Evolutionary conservation across 208 protist species (phyloP), one percentile per base, ranked within the genome.

Genomic region (Vickermania spadyakhi): DNA sequence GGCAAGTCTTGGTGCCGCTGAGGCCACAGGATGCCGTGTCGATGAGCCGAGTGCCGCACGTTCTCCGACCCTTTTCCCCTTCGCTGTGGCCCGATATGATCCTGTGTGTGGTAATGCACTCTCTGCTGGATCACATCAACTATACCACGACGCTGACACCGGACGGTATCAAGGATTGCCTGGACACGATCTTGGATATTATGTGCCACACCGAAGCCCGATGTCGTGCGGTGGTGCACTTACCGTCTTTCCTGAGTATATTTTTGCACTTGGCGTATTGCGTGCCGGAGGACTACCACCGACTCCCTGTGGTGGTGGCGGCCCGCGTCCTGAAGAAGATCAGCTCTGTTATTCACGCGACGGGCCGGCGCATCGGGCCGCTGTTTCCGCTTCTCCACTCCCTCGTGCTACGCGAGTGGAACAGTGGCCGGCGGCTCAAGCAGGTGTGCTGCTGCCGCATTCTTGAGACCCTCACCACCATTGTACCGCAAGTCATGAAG

Each of bases 11-110:
- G 13, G 36, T 23, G 56, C 31, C 5, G 30, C 52, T 53, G 7
- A 56, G 31, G 31, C 62, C 62, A 0, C 3, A 42, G 27, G 57
- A 18, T 13, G 62, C 62, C 2, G 29, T 69, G 14, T 28, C 51
- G 45, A 11, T 58, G 22, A 27, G 50, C 50, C 50, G 45, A 4
- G 42, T 57, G 53, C 50, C 56, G 1, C 52, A 60, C 36, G 42
- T 55, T 31, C 67, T 74, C 52, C 21, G 21, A 18, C 42, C 68
- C 28, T 75, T 81, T 55, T 73, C 62, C 5, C 64, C 70, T 30
- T 21, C 52, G 14, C 55, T 75, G 45, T 92, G 85, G 85, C 82
- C 81, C 7, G 81, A 92, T 52, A 68, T 73, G 58, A 75, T 92
- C 31, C 51, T 92, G 50, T 67, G 68, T 22, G 79, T 81, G 18